These are phyloP conservation scores for Pseudogymnoascus sp. DNA, from an alignment of 2,329 filamentous ascomycete genomes.

Conservation along the genomic window DNA sequence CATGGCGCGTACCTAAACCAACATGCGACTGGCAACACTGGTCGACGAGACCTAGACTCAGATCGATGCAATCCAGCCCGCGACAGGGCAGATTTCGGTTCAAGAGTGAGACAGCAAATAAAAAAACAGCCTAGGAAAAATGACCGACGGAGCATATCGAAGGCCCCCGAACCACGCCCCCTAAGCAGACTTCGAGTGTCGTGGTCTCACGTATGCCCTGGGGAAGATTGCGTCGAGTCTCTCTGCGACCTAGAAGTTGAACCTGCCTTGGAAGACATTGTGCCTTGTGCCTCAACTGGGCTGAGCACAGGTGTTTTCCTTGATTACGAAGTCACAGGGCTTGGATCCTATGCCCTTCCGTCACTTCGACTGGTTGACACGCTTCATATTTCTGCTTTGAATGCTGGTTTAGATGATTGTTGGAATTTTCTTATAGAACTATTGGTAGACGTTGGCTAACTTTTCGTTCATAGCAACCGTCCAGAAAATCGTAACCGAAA, in stretches of 20 bases:
- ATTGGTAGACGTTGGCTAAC: constrained; percentile 10
- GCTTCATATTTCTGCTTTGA: constrained; percentile 1
- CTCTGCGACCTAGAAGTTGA: not conserved
- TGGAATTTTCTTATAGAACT: not conserved
- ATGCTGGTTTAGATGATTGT: not conserved
- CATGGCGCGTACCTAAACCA: not conserved
- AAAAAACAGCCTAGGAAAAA: not conserved
- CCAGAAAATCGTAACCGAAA: constrained; percentile 89
- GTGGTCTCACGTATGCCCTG: not conserved
- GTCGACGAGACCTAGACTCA: not conserved
- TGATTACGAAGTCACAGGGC: not conserved
- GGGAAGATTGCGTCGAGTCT: not conserved
- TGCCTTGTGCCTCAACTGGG: not conserved
- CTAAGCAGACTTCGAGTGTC: not conserved
- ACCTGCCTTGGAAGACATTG: not conserved
- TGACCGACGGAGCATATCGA: not conserved
- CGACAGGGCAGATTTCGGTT: not conserved
- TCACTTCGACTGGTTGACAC: not conserved
- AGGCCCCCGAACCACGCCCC: not conserved
- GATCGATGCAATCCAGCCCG: not conserved
- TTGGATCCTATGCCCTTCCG: not conserved
- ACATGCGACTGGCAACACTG: not conserved
- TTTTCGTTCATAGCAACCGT: constrained; percentile 48
- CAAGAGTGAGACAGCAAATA: not conserved
- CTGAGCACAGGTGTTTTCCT: not conserved